Evolutionary conservation across 192 early-diverging fungal species (phyloP), one percentile per base, ranked within the genome.

Genomic region (Umbelopsis ramanniana): DNA sequence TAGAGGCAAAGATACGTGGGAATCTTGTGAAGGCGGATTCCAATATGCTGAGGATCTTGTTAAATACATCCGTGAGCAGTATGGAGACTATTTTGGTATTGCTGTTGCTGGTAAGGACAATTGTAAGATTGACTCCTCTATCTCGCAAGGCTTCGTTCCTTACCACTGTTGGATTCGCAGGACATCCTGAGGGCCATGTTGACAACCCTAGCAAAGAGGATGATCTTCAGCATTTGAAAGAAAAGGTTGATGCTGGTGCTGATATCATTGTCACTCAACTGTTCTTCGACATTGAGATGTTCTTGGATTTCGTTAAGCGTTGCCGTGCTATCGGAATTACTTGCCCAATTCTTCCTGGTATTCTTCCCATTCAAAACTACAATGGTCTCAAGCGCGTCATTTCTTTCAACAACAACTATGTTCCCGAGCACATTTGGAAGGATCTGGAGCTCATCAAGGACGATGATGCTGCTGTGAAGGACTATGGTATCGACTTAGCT

Each of bases 201-300:
- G 94, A 96, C 72, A 92, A 91, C 69, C 80, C 86, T 14, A 87
- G 90, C 81, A 83, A 82, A 52, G 88, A 90, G 35, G 79, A 87
- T 12, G 98, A 99, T 72, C 80, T 98, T 40, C 52, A 73, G 47
- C 86, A 89, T 74, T 86, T 99, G 53, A 92, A 93, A 69, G 89
- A 82, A 29, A 99, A 99, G 82, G 86, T 95, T 8, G 88, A 95
- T 48, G 93, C 95, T 8, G 97, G 97, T 14, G 98, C 95, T 0
- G 96, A 99, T 74, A 93, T 96, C 71, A 88, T 97, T 45, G 91
- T 99, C 54, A 96, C 98, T 24, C 98, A 99, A 81, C 77, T 98
- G 12, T 97, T 97, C 69, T 98, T 93, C 77, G 97, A 98, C 74
- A 81, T 84, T 1, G 86, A 90, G 40, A 15, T 89, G 23, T 98